phyloP scores from a whole-genome alignment of 371 early-diverging fungal genomes.

The Mucor lusitanicus region DNA sequence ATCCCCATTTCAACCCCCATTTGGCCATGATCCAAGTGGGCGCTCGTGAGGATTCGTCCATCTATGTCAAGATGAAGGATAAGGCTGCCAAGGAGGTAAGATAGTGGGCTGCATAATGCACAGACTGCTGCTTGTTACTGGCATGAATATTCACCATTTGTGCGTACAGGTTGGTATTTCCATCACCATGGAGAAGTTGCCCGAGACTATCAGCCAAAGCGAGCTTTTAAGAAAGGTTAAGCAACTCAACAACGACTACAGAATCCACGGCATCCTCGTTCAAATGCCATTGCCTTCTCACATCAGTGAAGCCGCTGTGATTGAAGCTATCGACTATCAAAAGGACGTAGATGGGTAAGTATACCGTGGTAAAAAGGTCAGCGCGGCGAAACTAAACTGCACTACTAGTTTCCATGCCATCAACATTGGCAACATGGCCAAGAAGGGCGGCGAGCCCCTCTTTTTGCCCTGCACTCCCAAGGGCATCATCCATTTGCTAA shows the following conservation, averaged over 20 bases:
- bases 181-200: slow-evolving; percentile 55
- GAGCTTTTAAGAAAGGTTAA: slow-evolving; percentile 60
- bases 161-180: slow-evolving; percentile 56
- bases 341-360: slow-evolving; percentile 97
- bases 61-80: slow-evolving; percentile 91
- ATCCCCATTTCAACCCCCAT: slow-evolving; percentile 75
- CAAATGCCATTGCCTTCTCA: slow-evolving; percentile 95
- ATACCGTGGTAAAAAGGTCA: neutral
- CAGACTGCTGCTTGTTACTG: neutral
- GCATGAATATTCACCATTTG: neutral
- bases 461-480: slow-evolving; percentile 95
- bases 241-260: slow-evolving; percentile 73
- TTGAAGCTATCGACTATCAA: slow-evolving; percentile 79
- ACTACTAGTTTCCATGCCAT: slow-evolving; percentile 74
- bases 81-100: slow-evolving; percentile 84
- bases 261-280: slow-evolving; percentile 89
- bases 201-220: slow-evolving; percentile 46
- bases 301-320: slow-evolving; percentile 74
- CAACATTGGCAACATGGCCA: slow-evolving; percentile 90
- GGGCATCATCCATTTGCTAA: slow-evolving; percentile 85
- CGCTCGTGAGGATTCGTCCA: slow-evolving; percentile 85
- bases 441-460: slow-evolving; percentile 71
- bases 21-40: slow-evolving; percentile 92
- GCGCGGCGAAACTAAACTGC: too few species aligned
- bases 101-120: too few species aligned